Conservation (phyloP, 805 yeast species). For the Yarrowia deformans region DNA sequence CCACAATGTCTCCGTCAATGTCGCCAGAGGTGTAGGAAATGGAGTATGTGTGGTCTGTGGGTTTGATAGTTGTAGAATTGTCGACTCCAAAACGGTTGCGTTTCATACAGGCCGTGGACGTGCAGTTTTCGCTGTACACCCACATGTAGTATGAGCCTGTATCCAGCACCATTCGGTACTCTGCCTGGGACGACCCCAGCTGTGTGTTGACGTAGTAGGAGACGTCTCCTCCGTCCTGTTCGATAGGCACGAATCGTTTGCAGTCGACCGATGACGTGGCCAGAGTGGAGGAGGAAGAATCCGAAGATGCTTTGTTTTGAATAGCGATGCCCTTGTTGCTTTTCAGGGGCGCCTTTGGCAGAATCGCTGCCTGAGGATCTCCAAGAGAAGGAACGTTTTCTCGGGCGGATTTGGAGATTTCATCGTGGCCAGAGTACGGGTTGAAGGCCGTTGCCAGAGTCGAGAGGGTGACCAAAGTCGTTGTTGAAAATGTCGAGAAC, state of each 20-base stretch:
- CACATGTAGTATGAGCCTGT: constrained; percentile 72
- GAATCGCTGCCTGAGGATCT: background rate
- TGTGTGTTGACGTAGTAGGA: constrained; percentile 46
- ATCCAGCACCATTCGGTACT: constrained; percentile 63
- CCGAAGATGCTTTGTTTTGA: constrained; percentile 7
- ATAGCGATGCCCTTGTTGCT: background rate
- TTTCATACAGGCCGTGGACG: constrained; percentile 55
- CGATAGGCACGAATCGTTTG: constrained; percentile 39
- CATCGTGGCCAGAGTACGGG: constrained; percentile 2
- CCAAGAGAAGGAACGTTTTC: background rate
- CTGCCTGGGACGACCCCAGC: constrained; percentile 46
- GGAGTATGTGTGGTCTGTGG: constrained; percentile 52
- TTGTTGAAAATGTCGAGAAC: background rate
- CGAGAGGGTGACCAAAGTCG: background rate
- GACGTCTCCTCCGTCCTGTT: constrained; percentile 46
- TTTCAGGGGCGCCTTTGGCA: background rate
- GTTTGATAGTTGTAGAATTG: constrained; percentile 40
- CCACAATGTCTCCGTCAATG: constrained; percentile 59
- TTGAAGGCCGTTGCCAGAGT: background rate
- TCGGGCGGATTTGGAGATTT: background rate
- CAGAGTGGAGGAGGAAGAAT: background rate
- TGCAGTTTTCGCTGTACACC: constrained; percentile 64
- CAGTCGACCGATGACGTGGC: constrained; percentile 10
- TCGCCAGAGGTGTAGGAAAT: constrained; percentile 62
- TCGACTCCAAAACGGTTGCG: constrained; percentile 42